These are phyloP conservation scores for Fomitopsis palustris DNA, from an alignment of 1,284 basidiomycete species.

Conservation along the genomic window DNA sequence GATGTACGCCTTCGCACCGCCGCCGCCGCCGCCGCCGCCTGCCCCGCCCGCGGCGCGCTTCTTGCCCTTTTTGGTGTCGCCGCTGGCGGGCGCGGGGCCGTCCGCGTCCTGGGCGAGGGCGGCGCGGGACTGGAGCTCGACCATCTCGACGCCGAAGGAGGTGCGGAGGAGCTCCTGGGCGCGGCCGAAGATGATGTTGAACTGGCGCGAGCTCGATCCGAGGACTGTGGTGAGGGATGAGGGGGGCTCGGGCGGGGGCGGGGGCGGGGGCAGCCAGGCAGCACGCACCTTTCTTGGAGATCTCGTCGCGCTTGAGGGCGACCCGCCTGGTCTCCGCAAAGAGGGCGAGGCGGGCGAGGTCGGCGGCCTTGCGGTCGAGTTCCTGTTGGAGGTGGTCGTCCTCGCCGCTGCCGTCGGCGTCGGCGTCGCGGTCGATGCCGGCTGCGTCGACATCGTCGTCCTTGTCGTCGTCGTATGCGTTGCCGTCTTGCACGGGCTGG, in stretches of 20 bases:
- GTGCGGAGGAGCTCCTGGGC: conserved; percentile 60
- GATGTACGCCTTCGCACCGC: conserved; percentile 71
- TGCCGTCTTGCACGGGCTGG: no score
- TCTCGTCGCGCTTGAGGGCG: no score
- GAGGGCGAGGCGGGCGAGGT: conserved; percentile 69
- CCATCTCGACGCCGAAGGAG: conserved; percentile 73
- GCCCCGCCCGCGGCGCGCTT: no score
- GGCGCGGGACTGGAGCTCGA: conserved; percentile 65
- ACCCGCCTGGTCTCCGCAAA: conserved; percentile 65
- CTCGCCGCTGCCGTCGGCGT: not conserved
- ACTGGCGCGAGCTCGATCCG: conserved; percentile 50
- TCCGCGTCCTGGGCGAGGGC: conserved; percentile 37
- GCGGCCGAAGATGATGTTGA: conserved; percentile 50
- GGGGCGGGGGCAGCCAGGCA: no score
- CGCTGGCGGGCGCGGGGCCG: conserved; percentile 22
- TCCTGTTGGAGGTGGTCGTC: conserved; percentile 40
- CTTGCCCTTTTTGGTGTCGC: conserved; percentile 39
- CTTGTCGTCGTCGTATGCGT: conserved; percentile 25
- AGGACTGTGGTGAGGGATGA: no score
- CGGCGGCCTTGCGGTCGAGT: conserved; percentile 52
- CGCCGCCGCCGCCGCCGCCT: not conserved
- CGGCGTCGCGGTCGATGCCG: conserved; percentile 25
- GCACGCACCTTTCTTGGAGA: conserved; percentile 71
- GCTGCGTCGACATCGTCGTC: conserved; percentile 25
- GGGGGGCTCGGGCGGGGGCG: no score